Evolutionary conservation across 306 rosid species (phyloP).

Genomic region (Malus sieversii): DNA sequence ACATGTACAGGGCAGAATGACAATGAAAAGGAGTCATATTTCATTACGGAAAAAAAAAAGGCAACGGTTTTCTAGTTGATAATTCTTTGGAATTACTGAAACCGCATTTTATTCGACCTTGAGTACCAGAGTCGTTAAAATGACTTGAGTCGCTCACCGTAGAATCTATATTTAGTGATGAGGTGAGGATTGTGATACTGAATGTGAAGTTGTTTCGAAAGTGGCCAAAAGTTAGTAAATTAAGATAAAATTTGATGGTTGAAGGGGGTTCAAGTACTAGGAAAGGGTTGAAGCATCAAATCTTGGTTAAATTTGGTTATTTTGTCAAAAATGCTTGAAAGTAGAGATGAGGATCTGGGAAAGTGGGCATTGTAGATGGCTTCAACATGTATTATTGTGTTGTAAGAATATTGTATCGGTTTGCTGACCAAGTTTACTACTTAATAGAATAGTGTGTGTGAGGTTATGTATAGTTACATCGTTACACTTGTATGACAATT

Average conservation of each 20-base stretch:
- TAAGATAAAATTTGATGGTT: neutral
- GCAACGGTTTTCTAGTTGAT: neutral
- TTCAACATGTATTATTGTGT: neutral
- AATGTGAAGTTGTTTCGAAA: too few relatives aligned
- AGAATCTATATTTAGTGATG: too few relatives aligned
- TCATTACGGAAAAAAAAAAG: neutral
- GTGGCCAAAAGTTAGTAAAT: neutral
- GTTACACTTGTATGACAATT: neutral
- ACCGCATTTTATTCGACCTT: too few relatives aligned
- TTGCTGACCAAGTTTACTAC: neutral
- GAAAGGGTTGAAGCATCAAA: neutral
- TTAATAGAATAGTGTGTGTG: neutral
- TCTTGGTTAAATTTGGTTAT: too few relatives aligned
- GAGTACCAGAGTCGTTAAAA: too few relatives aligned
- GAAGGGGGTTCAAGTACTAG: neutral
- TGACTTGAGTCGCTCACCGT: too few relatives aligned
- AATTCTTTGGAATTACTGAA: neutral
- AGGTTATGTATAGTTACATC: neutral
- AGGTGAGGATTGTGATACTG: too few relatives aligned
- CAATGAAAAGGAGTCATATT: neutral
- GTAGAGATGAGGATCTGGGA: neutral
- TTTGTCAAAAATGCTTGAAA: neutral
- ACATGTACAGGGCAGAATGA: neutral
- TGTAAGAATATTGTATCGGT: neutral
- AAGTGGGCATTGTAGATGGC: neutral